These are phyloP conservation scores for Cercophora samala DNA, from an alignment of 495 filamentous ascomycete genomes.

Conservation along the genomic window DNA sequence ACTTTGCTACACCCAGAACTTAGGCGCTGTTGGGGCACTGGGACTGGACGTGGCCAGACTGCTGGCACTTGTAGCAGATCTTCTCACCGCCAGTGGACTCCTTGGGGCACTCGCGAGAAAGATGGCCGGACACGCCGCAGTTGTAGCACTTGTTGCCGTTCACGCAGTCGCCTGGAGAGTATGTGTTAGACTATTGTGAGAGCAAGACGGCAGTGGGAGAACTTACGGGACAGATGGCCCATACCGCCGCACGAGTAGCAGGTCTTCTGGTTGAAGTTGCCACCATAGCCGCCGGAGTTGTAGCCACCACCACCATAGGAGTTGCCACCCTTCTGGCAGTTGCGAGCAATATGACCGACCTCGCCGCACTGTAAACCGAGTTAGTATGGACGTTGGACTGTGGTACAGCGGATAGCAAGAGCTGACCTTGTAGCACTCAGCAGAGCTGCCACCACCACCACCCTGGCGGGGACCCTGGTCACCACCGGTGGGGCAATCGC, in stretches of 20 bases:
- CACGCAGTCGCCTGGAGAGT: conserved; percentile 71
- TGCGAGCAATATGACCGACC: conserved; percentile 94
- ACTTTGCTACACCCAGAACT: conserved; percentile 14
- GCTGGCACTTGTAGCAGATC: conserved; percentile 99
- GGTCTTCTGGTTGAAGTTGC: conserved; percentile 63
- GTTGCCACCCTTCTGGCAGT: conserved; percentile 68
- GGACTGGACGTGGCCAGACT: conserved; percentile 92
- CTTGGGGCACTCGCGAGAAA: conserved; percentile 91
- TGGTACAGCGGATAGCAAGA: neutral
- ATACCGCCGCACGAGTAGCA: conserved; percentile 83
- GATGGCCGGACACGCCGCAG: conserved; percentile 92
- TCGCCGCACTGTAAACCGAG: conserved; percentile 65
- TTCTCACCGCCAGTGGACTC: conserved; percentile 79
- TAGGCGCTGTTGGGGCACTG: conserved; percentile 67
- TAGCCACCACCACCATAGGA: conserved; percentile 43
- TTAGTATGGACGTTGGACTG: neutral
- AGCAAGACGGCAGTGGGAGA: neutral
- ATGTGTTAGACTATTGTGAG: conserved; percentile 9
- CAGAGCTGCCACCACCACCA: conserved; percentile 38
- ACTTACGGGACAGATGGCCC: conserved; percentile 86
- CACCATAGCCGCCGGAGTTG: conserved; percentile 49
- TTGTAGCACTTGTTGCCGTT: conserved; percentile 99
- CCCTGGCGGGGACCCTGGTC: conserved; percentile 22
- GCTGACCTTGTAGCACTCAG: conserved; percentile 87
- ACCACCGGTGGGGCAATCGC: conserved; percentile 69